Evolutionary conservation across 129 eudicot genomes (phyloP).

Genomic region (Flaveria linearis): DNA sequence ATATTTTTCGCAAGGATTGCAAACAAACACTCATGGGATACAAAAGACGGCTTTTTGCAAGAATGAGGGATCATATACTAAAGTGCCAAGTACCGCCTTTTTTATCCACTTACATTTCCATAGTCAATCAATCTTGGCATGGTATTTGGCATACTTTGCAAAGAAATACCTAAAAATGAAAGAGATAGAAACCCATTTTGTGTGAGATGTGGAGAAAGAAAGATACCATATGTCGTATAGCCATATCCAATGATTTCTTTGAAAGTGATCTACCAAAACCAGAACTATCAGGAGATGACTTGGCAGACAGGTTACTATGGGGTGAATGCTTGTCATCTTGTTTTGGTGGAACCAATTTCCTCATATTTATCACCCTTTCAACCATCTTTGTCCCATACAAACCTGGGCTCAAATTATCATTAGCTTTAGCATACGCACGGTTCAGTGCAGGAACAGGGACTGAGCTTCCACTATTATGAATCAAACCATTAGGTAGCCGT

Average conservation of each 20-base stretch:
- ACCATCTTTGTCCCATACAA: slow-evolving; percentile 90
- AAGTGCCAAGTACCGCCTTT: too few species aligned
- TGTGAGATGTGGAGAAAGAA: slow-evolving; percentile 28
- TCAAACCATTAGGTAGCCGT: slow-evolving; percentile 69
- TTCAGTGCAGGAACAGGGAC: slow-evolving; percentile 67
- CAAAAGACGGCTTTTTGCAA: too few species aligned
- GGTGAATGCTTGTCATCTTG: slow-evolving; percentile 88
- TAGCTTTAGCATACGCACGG: slow-evolving; percentile 80
- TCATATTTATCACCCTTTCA: slow-evolving; percentile 87
- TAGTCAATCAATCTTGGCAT: too few species aligned
- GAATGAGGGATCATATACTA: too few species aligned
- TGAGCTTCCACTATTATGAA: slow-evolving; percentile 75
- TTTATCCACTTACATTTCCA: too few species aligned
- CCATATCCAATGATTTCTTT: slow-evolving; percentile 97
- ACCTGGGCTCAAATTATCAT: slow-evolving; percentile 80
- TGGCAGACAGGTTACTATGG: slow-evolving; percentile 73
- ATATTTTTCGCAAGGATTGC: too few species aligned
- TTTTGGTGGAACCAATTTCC: slow-evolving; percentile 82
- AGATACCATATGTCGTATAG: slow-evolving; percentile 96
- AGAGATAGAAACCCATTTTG: not conserved
- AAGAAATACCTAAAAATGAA: not conserved
- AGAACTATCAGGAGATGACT: slow-evolving; percentile 88
- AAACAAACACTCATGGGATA: too few species aligned
- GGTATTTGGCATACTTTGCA: slow-evolving; percentile 2
- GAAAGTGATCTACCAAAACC: slow-evolving; percentile 93